These are phyloP conservation scores for Metschnikowia drakensbergensis DNA, from an alignment of 805 yeast species.

Conservation along the genomic window DNA sequence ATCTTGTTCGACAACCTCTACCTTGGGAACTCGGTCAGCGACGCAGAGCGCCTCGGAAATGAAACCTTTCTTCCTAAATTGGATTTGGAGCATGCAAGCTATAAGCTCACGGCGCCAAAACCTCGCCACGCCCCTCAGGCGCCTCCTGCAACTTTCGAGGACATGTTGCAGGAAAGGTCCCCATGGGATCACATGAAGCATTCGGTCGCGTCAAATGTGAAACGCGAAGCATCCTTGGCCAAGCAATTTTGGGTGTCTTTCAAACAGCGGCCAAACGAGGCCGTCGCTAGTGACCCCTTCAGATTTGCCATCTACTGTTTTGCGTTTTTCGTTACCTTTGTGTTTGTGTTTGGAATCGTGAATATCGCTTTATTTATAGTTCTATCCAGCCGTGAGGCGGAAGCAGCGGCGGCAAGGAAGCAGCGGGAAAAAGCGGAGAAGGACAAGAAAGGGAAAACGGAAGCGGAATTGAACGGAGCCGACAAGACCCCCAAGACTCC, in stretches of 20 bases:
- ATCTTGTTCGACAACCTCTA: constrained; percentile 80
- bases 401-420: constrained; percentile 7
- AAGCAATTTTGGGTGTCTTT: constrained; percentile 37
- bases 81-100: constrained; percentile 45
- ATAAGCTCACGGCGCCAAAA: constrained; percentile 40
- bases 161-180: constrained; percentile 23
- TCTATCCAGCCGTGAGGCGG: constrained; percentile 1
- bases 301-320: constrained; percentile 48
- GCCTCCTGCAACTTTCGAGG: constrained; percentile 44
- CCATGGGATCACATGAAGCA: background rate
- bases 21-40: constrained; percentile 76
- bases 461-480: background rate
- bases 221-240: constrained; percentile 23
- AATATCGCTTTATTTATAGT: constrained; percentile 31
- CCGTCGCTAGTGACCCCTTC: constrained; percentile 45
- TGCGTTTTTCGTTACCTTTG: constrained; percentile 36
- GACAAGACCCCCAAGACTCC: background rate
- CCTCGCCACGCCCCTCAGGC: constrained; percentile 38
- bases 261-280: constrained; percentile 41
- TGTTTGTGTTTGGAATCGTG: constrained; percentile 42
- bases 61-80: constrained; percentile 58
- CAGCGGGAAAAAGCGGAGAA: background rate
- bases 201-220: background rate
- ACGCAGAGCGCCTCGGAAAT: constrained; percentile 83
- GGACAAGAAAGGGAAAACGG: background rate